Conservation (phyloP, 75 land plant genomes). For the Cunninghamia lanceolata region DNA sequence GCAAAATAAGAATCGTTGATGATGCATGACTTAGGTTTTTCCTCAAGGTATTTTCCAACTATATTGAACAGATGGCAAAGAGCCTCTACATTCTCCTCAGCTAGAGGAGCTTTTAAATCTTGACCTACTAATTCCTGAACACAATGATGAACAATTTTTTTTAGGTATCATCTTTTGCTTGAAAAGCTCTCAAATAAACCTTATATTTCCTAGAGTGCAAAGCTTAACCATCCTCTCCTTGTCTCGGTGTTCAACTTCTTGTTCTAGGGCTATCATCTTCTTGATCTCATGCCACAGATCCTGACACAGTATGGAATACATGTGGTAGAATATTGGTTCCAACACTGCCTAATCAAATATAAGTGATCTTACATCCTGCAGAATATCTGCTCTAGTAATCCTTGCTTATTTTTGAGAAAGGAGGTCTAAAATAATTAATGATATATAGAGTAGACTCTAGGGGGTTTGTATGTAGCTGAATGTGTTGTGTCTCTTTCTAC, state of each 20-base stretch:
- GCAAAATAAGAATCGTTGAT: too few species aligned
- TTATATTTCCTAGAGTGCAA: constrained; percentile 84
- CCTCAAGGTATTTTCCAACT: too few species aligned
- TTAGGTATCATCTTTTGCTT: constrained; percentile 87
- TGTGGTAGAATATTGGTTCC: constrained; percentile 94
- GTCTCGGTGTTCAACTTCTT: constrained; percentile 75
- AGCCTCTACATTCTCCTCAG: too few species aligned
- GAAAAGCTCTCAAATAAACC: constrained; percentile 88
- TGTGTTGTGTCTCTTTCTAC: too few species aligned
- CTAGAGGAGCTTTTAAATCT: constrained; percentile 63
- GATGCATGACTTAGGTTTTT: too few species aligned
- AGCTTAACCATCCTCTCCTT: constrained; percentile 79
- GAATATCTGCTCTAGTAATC: constrained; percentile 68
- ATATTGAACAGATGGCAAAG: too few species aligned
- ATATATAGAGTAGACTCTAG: too few species aligned
- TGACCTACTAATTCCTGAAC: constrained; percentile 77
- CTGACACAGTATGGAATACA: too few species aligned
- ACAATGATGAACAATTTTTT: constrained; percentile 89
- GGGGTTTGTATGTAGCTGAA: too few species aligned
- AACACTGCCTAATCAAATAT: constrained; percentile 91
- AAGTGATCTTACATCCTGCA: constrained; percentile 64
- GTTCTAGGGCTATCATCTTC: constrained; percentile 68
- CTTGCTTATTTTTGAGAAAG: too few species aligned
- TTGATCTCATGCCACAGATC: constrained; percentile 68
- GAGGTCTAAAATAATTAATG: too few species aligned